These are phyloP conservation scores for Scleroderma citrinum DNA, from an alignment of 768 basidiomycete species.

Conservation along the genomic window DNA sequence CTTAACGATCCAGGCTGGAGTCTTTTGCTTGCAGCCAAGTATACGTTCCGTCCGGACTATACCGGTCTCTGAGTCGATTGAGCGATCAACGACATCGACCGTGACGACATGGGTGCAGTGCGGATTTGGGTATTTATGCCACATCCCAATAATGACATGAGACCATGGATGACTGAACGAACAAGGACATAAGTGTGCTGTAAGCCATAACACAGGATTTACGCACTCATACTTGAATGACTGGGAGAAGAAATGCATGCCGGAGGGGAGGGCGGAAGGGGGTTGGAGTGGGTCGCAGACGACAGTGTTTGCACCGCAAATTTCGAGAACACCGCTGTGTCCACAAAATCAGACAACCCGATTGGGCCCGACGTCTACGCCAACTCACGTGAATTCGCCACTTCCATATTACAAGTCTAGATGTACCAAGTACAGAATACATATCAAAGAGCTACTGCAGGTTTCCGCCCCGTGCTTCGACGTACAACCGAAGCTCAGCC, in stretches of 20 bases:
- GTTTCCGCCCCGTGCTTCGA: slow-evolving; percentile 15
- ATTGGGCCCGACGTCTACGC: slow-evolving; percentile 27
- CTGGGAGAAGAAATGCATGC: slow-evolving; percentile 86
- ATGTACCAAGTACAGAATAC: neutral
- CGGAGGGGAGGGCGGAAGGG: slow-evolving; percentile 18
- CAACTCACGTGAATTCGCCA: neutral
- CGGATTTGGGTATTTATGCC: slow-evolving; percentile 95
- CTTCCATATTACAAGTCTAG: too few relatives aligned
- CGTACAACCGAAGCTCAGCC: slow-evolving; percentile 52
- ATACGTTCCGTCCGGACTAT: slow-evolving; percentile 89
- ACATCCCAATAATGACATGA: slow-evolving; percentile 88
- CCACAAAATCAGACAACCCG: slow-evolving; percentile 6
- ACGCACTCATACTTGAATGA: slow-evolving; percentile 80
- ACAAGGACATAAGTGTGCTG: slow-evolving; percentile 7
- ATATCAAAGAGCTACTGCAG: neutral
- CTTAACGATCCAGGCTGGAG: slow-evolving; percentile 90
- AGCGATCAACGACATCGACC: slow-evolving; percentile 81
- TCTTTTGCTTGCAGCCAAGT: slow-evolving; percentile 86
- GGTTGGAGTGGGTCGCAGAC: slow-evolving; percentile 14
- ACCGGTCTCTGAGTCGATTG: slow-evolving; percentile 77
- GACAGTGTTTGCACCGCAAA: neutral
- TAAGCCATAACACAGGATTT: slow-evolving; percentile 1
- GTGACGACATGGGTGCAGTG: slow-evolving; percentile 85
- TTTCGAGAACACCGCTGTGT: neutral
- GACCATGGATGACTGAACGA: slow-evolving; percentile 74